These are phyloP conservation scores for Chytriomyces confervae DNA, from an alignment of 192 early-diverging fungal genomes.

Conservation along the genomic window DNA sequence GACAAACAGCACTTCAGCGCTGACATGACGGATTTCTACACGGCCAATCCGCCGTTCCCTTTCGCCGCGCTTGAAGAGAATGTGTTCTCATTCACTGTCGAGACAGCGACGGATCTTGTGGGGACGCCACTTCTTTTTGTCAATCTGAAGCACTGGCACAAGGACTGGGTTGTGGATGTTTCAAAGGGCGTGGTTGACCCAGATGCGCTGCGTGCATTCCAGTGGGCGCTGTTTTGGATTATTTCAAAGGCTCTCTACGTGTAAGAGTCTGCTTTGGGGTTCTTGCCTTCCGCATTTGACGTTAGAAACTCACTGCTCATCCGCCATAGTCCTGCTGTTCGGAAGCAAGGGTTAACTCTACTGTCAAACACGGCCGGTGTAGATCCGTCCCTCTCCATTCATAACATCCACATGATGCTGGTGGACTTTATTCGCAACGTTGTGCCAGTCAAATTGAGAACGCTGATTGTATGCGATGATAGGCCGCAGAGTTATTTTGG, in stretches of 20 bases:
- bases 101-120: background rate
- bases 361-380: constrained; percentile 15
- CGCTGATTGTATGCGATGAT: constrained; percentile 5
- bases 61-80: background rate
- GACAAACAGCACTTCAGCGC: background rate
- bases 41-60: constrained; percentile 10
- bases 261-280: constrained; percentile 1
- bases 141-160: constrained; percentile 21
- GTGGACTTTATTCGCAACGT: constrained; percentile 27
- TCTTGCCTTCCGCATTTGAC: background rate
- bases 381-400: background rate
- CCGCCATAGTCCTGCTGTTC: constrained; percentile 5
- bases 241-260: constrained; percentile 11
- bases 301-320: background rate
- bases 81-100: background rate
- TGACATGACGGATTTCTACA: background rate
- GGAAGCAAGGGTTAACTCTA: constrained; percentile 9
- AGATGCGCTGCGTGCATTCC: background rate
- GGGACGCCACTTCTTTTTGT: constrained; percentile 16
- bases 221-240: constrained; percentile 25
- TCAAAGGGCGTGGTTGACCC: background rate
- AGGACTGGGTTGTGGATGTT: constrained; percentile 5
- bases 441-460: background rate
- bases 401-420: constrained; percentile 22
- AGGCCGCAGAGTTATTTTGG: background rate